phyloP scores from a whole-genome alignment of 2,329 filamentous ascomycete species.

The Pseudodiploospora longispora region DNA sequence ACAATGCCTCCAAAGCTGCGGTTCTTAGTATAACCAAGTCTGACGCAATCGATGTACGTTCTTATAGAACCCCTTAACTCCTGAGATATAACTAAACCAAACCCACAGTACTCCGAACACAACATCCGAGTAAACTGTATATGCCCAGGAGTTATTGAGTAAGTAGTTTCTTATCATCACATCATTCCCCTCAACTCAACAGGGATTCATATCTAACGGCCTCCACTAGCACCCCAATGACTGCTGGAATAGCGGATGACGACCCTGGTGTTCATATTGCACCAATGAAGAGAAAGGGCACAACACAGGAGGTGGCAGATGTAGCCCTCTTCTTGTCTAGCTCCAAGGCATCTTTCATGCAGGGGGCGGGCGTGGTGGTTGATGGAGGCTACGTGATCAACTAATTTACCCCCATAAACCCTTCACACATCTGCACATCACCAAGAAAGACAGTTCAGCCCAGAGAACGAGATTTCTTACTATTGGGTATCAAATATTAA shows the following conservation, averaged over 20 bases:
- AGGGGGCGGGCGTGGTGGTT: slow-evolving; percentile 32
- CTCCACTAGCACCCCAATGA: slow-evolving; percentile 31
- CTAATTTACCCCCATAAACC: too few species aligned
- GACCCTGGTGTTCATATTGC: slow-evolving; percentile 24
- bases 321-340: slow-evolving; percentile 36
- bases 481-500: slow-evolving; percentile 7
- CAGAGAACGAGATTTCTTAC: slow-evolving; percentile 3
- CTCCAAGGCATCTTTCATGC: slow-evolving; percentile 30
- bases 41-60: slow-evolving; percentile 25
- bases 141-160: slow-evolving; percentile 29
- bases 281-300: slow-evolving; percentile 31
- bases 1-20: slow-evolving; percentile 38
- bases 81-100: too few species aligned
- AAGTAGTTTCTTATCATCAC: too few species aligned
- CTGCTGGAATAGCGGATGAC: slow-evolving; percentile 25
- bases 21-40: slow-evolving; percentile 34
- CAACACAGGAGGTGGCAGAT: slow-evolving; percentile 38
- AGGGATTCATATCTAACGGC: neutral
- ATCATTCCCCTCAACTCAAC: too few species aligned
- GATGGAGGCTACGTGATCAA: slow-evolving; percentile 33
- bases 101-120: neutral
- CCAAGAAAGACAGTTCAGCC: neutral
- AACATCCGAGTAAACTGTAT: slow-evolving; percentile 38
- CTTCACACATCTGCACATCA: too few species aligned
- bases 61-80: too few species aligned